A percentile compares a stretch with the other conserved stretches of the same genome.
Evolutionary conservation across 2,329 filamentous ascomycete genomes (phyloP).

Genomic region (Alternaria angustiovoidea): DNA sequence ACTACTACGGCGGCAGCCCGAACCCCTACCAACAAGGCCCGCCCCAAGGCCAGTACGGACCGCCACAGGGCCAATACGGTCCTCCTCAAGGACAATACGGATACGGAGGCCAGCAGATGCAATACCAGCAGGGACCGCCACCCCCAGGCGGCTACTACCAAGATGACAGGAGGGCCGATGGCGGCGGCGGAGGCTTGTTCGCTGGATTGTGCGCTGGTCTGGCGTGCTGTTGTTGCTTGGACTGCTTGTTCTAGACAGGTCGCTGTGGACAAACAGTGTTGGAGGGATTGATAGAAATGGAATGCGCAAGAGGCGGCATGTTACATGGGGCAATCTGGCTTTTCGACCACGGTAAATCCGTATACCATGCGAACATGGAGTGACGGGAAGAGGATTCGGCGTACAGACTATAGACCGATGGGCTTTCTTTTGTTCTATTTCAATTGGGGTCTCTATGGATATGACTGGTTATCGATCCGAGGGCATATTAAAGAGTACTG

Average conservation of each 20-base stretch:
- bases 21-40: constrained; percentile 38
- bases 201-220: constrained; percentile 55
- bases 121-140: constrained; percentile 45
- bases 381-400: not conserved
- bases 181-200: constrained; percentile 51
- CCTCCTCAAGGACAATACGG: constrained; percentile 35
- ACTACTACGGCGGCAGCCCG: constrained; percentile 34
- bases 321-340: not conserved
- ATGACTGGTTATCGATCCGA: not conserved
- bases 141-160: constrained; percentile 52
- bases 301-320: not conserved
- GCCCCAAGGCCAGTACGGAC: constrained; percentile 18
- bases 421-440: constrained; percentile 14
- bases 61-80: constrained; percentile 26
- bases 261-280: not conserved
- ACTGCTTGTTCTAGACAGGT: constrained; percentile 56
- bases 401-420: constrained; percentile 1
- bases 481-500: not conserved
- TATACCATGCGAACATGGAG: not conserved
- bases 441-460: not conserved
- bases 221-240: constrained; percentile 63
- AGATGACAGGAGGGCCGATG: constrained; percentile 39
- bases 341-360: not conserved
- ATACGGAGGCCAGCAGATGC: constrained; percentile 48
- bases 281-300: not conserved